Conservation (phyloP, 2,329 filamentous ascomycete genomes). For the Alternaria triticina region DNA sequence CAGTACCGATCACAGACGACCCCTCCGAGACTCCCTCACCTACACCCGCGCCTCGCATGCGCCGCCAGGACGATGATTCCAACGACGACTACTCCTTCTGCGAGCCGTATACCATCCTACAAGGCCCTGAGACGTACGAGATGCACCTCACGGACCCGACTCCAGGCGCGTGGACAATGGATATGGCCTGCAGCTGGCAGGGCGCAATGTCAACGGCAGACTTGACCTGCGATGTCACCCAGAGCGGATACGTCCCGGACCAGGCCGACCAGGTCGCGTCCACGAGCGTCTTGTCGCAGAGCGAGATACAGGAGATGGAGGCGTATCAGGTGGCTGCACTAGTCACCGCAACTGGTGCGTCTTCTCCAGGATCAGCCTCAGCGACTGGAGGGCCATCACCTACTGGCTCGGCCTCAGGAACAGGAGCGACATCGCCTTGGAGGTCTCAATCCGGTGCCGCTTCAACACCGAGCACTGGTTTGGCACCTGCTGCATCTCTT, state of each 20-base stretch:
- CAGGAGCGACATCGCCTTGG: conserved; percentile 11
- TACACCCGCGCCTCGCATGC: conserved; percentile 26
- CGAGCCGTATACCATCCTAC: conserved; percentile 32
- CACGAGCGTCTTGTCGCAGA: conserved; percentile 9
- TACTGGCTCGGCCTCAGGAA: background rate
- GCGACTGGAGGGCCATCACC: background rate
- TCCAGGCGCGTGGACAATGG: conserved; percentile 24
- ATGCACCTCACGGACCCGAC: conserved; percentile 29
- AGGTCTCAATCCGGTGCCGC: conserved; percentile 16
- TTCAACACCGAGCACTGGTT: conserved; percentile 15
- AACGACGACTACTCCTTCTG: conserved; percentile 16
- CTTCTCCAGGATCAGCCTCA: conserved; percentile 7
- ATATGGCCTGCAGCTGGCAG: conserved; percentile 30
- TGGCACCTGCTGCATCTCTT: conserved; percentile 25
- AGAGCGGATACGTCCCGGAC: conserved; percentile 12
- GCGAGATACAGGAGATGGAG: conserved; percentile 9
- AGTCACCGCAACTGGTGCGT: conserved; percentile 16
- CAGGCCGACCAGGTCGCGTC: background rate
- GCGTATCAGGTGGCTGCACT: conserved; percentile 16
- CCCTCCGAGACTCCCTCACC: conserved; percentile 12
- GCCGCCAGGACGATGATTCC: conserved; percentile 16
- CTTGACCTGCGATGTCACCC: conserved; percentile 27
- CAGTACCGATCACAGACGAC: background rate
- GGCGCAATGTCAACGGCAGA: conserved; percentile 28
- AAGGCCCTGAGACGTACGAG: conserved; percentile 27